Evolutionary conservation across 129 eudicot species (phyloP).

Genomic region (Erigeron canadensis): DNA sequence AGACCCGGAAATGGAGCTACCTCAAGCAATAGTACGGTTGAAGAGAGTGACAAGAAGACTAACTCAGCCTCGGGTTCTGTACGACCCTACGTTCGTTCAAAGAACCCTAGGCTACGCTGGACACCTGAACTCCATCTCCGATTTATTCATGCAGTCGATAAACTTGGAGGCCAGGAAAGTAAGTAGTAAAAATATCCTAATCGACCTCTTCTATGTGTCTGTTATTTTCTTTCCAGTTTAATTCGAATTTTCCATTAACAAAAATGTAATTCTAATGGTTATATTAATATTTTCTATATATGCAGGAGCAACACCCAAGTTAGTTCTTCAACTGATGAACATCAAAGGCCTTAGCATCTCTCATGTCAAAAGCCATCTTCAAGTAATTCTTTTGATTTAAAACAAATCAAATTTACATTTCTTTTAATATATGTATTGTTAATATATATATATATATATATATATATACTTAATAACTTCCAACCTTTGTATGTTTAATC

Average conservation of each 20-base stretch:
- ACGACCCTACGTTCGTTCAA: constrained; percentile 56
- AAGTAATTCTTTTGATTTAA: constrained; percentile 36
- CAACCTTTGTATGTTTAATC: neutral
- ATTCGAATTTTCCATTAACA: neutral
- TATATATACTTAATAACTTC: neutral
- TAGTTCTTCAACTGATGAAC: constrained; percentile 83
- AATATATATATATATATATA: too few relatives aligned
- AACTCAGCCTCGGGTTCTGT: constrained; percentile 36
- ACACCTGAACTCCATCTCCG: constrained; percentile 64
- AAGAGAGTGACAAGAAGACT: constrained; percentile 53
- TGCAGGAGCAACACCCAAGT: constrained; percentile 84
- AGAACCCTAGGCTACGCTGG: constrained; percentile 63
- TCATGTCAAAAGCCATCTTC: constrained; percentile 94
- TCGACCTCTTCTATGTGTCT: neutral
- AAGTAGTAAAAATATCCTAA: constrained; percentile 15
- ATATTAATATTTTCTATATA: constrained; percentile 2
- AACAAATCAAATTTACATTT: neutral
- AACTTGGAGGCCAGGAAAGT: constrained; percentile 59
- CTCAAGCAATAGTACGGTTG: constrained; percentile 67
- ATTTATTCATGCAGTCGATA: constrained; percentile 49
- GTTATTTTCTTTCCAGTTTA: neutral
- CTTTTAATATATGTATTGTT: neutral
- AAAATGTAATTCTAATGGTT: neutral
- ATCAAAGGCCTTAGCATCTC: constrained; percentile 83
- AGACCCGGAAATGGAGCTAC: constrained; percentile 37